Conservation (phyloP, 2,329 filamentous ascomycete genomes). For the Hypoxylon sp. region DNA sequence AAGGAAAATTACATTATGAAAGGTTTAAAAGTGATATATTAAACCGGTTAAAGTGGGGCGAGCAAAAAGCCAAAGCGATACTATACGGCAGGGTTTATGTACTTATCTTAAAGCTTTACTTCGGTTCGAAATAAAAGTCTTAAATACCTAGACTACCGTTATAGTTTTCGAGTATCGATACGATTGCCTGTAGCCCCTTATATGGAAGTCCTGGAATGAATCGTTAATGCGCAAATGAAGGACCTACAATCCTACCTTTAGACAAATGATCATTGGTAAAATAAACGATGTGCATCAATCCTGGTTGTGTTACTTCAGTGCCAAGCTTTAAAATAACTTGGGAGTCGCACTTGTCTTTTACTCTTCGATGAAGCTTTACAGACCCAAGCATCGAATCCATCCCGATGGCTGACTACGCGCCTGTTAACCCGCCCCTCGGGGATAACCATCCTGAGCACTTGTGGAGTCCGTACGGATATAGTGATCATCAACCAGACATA, state of each 20-base stretch:
- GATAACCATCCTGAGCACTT: background rate
- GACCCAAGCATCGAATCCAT: background rate
- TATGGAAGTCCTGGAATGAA: background rate
- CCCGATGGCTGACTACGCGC: background rate
- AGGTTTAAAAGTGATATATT: no score
- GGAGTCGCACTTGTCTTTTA: background rate
- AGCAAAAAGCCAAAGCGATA: no score
- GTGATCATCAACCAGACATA: background rate
- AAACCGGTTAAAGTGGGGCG: no score
- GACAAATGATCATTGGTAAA: background rate
- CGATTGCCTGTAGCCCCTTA: background rate
- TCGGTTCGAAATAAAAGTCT: background rate
- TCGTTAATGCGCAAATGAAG: background rate
- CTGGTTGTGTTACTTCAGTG: background rate
- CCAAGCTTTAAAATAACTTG: background rate
- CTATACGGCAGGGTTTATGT: no score
- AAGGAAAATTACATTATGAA: no score
- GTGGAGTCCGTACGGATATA: background rate
- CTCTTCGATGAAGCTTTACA: background rate
- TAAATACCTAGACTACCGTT: background rate
- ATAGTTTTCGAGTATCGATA: background rate
- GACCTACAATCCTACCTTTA: no score
- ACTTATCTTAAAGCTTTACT: background rate
- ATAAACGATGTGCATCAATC: background rate
- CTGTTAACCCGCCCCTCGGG: background rate